Evolutionary conservation across 345 rosid genomes (phyloP), one percentile per base, ranked within the genome.

Genomic region (Euphorbia peplus): DNA sequence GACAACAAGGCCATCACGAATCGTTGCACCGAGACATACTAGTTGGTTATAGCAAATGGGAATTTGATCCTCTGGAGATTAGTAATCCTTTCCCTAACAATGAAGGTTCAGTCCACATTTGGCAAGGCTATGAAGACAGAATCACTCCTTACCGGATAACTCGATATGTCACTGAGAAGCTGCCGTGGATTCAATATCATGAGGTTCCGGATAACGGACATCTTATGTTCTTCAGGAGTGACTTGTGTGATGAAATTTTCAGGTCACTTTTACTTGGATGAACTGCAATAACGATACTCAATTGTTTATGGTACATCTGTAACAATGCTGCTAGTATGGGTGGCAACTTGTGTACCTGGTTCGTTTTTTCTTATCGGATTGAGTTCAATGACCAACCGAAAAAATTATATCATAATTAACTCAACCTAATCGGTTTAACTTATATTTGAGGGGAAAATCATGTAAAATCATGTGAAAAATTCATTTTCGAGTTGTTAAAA

Each of bases 151-250:
- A 25, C 3, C 66, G 78, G 53, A 41, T 90, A 29, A 87, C 84
- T 41, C 84, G 74, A 10, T 85, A 74, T 70, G 71, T 93, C 7
- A 54, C 88, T 0, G 73, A 84, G 39, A 87, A 81, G 77, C 85
- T 86, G 63, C 93, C 90, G 5, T 93, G 97, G 95, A 83, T 90
- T 67, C 83, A 63, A 14, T 88, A 89, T 75, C 91, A 90, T 1
- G 91, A 93, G 64, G 82, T 90, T 70, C 70, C 75, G 25, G 83
- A 86, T 16, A 72, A 75, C 15, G 98, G 98, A 8, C 96, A 92
- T 79, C 51, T 84, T 35, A 32, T 87, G 44, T 44, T 85, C 39
- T 80, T 67, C n/a, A 81, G 83, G 76, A 75, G 62, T 18, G 72
- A 82, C n/a, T 29, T 32, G 42, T 86, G 85, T 53, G 90, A 83